Percentiles rank a stretch among this genome's conserved stretches.
Evolutionary conservation across 345 rosid species (phyloP).

Genomic region (Ceriops decandra): DNA sequence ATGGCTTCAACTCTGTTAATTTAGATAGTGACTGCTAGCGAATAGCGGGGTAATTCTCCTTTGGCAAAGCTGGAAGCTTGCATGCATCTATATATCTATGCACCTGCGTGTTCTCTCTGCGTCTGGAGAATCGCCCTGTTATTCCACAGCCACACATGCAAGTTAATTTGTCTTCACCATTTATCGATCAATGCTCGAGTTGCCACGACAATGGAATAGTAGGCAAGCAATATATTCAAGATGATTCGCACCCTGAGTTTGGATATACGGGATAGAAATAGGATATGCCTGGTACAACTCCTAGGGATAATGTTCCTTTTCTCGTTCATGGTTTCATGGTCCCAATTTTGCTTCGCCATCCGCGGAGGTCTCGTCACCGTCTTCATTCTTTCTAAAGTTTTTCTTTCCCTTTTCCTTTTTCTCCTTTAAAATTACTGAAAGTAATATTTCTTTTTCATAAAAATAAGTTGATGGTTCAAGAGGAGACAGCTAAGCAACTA

Average conservation of each 20-base stretch:
- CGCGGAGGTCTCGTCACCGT: slow-evolving; percentile 1
- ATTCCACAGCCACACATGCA: slow-evolving; percentile 32
- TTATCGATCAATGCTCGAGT: neutral
- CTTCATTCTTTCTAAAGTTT: neutral
- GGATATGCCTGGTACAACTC: slow-evolving; percentile 30
- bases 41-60: slow-evolving; percentile 65
- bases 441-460: neutral
- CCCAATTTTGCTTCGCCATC: slow-evolving; percentile 16
- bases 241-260: slow-evolving; percentile 30
- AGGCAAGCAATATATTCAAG: slow-evolving; percentile 3
- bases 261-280: slow-evolving; percentile 28
- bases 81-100: no score
- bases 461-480: neutral
- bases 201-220: neutral
- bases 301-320: slow-evolving; percentile 9
- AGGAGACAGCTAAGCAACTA: neutral
- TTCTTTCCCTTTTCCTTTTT: neutral
- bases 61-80: slow-evolving; percentile 37
- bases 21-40: slow-evolving; percentile 15
- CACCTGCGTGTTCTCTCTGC: slow-evolving; percentile 16
- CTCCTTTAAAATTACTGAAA: neutral
- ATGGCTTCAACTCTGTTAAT: no score
- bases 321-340: slow-evolving; percentile 31
- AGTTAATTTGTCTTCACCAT: neutral
- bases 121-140: slow-evolving; percentile 40